A percentile compares a stretch with the other conserved stretches of the same genome.
These are phyloP conservation scores for Sparassis latifolia DNA, from an alignment of 1,284 basidiomycete genomes.

Conservation along the genomic window DNA sequence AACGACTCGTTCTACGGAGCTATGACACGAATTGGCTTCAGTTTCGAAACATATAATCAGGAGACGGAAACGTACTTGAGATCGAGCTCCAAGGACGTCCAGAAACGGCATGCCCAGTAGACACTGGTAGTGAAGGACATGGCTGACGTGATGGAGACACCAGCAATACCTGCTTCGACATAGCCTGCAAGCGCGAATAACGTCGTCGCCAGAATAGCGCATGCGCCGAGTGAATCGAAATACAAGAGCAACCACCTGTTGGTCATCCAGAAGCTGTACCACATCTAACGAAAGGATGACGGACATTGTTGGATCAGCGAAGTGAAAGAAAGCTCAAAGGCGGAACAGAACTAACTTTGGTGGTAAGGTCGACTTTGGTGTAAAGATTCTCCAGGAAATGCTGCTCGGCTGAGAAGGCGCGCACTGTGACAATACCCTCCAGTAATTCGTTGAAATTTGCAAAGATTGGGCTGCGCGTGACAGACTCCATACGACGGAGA, in stretches of 20 bases:
- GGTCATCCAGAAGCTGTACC: constrained; percentile 77
- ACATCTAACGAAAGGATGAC: constrained; percentile 42
- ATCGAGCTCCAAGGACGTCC: constrained; percentile 55
- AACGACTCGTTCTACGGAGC: constrained; percentile 81
- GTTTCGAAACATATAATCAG: background rate
- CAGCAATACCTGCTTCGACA: constrained; percentile 71
- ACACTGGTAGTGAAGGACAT: constrained; percentile 53
- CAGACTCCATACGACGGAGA: constrained; percentile 74
- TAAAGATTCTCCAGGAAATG: constrained; percentile 75
- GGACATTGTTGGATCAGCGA: background rate
- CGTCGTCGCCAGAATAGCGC: constrained; percentile 62
- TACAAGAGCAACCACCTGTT: constrained; percentile 74
- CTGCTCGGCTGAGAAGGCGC: constrained; percentile 81
- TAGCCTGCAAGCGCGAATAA: constrained; percentile 69
- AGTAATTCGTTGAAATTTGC: constrained; percentile 77
- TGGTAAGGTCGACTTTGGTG: constrained; percentile 57
- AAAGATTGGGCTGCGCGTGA: constrained; percentile 65
- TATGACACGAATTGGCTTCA: constrained; percentile 19
- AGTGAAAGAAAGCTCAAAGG: background rate
- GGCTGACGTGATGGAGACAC: constrained; percentile 80
- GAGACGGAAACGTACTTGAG: constrained; percentile 43
- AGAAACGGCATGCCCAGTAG: constrained; percentile 67
- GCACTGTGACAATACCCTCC: constrained; percentile 78
- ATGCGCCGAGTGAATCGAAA: constrained; percentile 69
- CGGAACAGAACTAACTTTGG: constrained; percentile 35